These are phyloP conservation scores for Annulohypoxylon bovei DNA, from an alignment of 495 filamentous ascomycete species.

Conservation along the genomic window DNA sequence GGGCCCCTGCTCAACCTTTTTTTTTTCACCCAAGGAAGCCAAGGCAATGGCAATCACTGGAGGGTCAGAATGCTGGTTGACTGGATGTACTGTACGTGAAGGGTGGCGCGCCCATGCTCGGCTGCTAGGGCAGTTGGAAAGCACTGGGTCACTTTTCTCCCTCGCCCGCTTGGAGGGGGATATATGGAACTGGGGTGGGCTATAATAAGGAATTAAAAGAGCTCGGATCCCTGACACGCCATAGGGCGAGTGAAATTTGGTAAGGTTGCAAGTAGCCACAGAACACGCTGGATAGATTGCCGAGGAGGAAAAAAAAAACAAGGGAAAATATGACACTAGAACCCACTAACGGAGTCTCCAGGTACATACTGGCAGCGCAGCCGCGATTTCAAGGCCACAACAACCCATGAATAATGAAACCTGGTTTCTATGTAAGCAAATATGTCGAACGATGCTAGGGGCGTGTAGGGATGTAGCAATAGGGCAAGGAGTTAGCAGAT, in stretches of 20 bases:
- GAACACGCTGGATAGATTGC: conserved; percentile 47
- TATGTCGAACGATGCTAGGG: conserved; percentile 20
- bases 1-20: conserved; percentile 47
- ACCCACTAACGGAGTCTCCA: conserved; percentile 34
- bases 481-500: conserved; percentile 20
- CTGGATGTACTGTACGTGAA: conserved; percentile 43
- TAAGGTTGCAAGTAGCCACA: conserved; percentile 47
- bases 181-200: conserved; percentile 54
- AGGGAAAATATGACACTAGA: conserved; percentile 43
- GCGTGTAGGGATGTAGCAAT: conserved; percentile 18
- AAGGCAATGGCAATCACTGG: conserved; percentile 49
- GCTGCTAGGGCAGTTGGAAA: conserved; percentile 44
- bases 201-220: conserved; percentile 57
- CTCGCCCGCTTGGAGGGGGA: conserved; percentile 51
- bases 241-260: conserved; percentile 52
- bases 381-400: conserved; percentile 22
- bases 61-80: conserved; percentile 49
- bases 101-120: conserved; percentile 47
- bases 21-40: conserved; percentile 40
- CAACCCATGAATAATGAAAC: conserved; percentile 25
- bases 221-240: conserved; percentile 53
- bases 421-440: conserved; percentile 37
- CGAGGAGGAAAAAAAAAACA: conserved; percentile 43
- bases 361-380: conserved; percentile 36
- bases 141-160: conserved; percentile 46